A percentile compares a stretch with the other conserved stretches of the same genome.
phyloP scores from a whole-genome alignment of 805 yeast species.

The Starmera quercuum region DNA sequence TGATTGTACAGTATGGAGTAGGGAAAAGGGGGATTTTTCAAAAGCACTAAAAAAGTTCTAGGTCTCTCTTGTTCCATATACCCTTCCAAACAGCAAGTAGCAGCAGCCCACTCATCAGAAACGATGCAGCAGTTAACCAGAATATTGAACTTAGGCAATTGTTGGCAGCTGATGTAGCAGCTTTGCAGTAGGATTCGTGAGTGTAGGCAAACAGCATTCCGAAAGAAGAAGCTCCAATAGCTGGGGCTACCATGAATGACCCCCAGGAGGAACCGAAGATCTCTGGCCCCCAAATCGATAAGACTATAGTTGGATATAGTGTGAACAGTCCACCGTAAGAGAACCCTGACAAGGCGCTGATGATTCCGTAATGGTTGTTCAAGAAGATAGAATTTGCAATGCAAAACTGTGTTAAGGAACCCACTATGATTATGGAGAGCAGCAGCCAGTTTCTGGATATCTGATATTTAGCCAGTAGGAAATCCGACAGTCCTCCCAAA shows the following conservation, averaged over 20 bases:
- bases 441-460: slow-evolving; percentile 25
- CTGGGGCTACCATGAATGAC: slow-evolving; percentile 80
- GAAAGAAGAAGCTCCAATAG: slow-evolving; percentile 63
- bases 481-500: slow-evolving; percentile 66
- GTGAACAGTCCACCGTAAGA: slow-evolving; percentile 84
- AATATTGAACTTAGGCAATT: slow-evolving; percentile 7
- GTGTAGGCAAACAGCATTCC: slow-evolving; percentile 64
- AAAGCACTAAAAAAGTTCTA: neutral
- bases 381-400: slow-evolving; percentile 16
- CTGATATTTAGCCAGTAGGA: slow-evolving; percentile 24
- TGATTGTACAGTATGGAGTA: too few relatives aligned
- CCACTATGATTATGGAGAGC: slow-evolving; percentile 23
- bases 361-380: slow-evolving; percentile 14
- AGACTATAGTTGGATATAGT: slow-evolving; percentile 74
- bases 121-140: slow-evolving; percentile 1
- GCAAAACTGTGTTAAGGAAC: slow-evolving; percentile 28
- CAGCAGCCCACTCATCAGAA: slow-evolving; percentile 1
- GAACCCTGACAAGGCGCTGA: slow-evolving; percentile 53
- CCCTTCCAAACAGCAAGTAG: slow-evolving; percentile 6
- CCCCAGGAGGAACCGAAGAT: slow-evolving; percentile 94
- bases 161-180: neutral
- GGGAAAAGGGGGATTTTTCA: too few relatives aligned
- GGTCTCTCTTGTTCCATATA: slow-evolving; percentile 6
- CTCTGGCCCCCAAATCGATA: slow-evolving; percentile 82
- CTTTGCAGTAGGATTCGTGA: slow-evolving; percentile 36